Evolutionary conservation across 306 rosid genomes (phyloP).

Genomic region (Prunus campanulata): DNA sequence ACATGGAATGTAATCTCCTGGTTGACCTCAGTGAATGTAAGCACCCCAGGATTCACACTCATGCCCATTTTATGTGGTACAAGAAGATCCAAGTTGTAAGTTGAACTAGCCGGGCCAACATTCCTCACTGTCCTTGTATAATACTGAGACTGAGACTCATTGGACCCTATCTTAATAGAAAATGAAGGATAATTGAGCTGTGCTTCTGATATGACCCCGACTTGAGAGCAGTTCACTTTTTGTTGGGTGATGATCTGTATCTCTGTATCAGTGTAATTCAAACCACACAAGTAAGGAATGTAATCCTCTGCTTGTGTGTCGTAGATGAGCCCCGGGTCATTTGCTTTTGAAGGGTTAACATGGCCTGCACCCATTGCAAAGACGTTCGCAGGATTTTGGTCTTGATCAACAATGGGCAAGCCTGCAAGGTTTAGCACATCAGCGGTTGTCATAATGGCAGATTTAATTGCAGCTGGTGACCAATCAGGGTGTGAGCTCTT

Average conservation of each 20-base stretch:
- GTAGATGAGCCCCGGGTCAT: conserved; percentile 37
- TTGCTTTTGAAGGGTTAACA: conserved; percentile 50
- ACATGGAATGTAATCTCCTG: conserved; percentile 32
- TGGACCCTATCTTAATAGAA: conserved; percentile 27
- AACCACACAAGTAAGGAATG: conserved; percentile 56
- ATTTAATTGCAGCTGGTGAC: conserved; percentile 63
- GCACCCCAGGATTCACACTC: conserved; percentile 21
- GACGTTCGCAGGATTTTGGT: conserved; percentile 21
- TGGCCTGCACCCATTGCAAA: conserved; percentile 58
- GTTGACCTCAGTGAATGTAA: conserved; percentile 41
- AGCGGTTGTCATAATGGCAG: conserved; percentile 36
- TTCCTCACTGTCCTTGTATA: conserved; percentile 49
- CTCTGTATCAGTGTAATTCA: conserved; percentile 42
- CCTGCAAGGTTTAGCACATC: conserved; percentile 2
- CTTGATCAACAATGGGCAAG: conserved; percentile 12
- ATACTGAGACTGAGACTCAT: conserved; percentile 14
- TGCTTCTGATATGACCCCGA: conserved; percentile 26
- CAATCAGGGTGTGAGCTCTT: conserved; percentile 60
- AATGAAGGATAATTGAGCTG: conserved; percentile 57
- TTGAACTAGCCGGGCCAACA: conserved; percentile 38
- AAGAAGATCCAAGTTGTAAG: conserved; percentile 23
- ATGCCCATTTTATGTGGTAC: conserved; percentile 6
- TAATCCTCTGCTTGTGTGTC: conserved; percentile 44
- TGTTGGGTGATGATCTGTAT: conserved; percentile 29
- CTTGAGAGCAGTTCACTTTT: conserved; percentile 30